phyloP scores from a whole-genome alignment of 768 basidiomycete genomes.

The Neoboletus magnificus region DNA sequence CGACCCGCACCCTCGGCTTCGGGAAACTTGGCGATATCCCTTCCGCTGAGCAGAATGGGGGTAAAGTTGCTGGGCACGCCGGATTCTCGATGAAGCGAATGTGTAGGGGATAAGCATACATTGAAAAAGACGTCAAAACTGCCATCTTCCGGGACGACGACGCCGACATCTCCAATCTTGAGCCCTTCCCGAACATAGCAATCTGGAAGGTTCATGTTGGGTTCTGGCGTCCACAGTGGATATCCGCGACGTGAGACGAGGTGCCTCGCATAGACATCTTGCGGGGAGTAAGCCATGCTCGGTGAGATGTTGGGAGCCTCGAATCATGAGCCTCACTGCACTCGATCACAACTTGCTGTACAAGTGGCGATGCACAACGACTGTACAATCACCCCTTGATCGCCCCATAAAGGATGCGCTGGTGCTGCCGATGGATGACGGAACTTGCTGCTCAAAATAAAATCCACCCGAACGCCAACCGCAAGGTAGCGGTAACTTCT shows the following conservation, averaged over 20 bases:
- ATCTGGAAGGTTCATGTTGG: constrained; percentile 20
- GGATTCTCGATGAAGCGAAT: constrained; percentile 10
- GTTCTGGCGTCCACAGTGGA: constrained; percentile 33
- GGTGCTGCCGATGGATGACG: too few relatives aligned
- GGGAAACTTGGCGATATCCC: constrained; percentile 8
- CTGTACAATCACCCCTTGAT: too few relatives aligned
- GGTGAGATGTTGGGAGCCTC: neutral
- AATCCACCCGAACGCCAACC: too few relatives aligned
- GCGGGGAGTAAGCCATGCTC: constrained; percentile 2
- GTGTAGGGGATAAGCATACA: constrained; percentile 28
- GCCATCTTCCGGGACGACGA: constrained; percentile 30
- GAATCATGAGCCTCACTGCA: neutral
- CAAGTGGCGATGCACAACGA: too few relatives aligned
- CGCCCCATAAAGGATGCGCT: too few relatives aligned
- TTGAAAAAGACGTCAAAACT: constrained; percentile 38
- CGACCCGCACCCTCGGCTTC: constrained; percentile 8
- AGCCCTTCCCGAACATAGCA: constrained; percentile 26
- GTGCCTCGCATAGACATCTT: constrained; percentile 17
- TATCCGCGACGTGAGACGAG: constrained; percentile 27
- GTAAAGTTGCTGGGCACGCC: constrained; percentile 29
- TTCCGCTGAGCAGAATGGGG: constrained; percentile 13
- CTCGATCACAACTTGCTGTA: neutral
- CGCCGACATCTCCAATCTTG: constrained; percentile 36
- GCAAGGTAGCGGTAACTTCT: too few relatives aligned
- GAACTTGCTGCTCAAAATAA: too few relatives aligned